Evolutionary conservation across 345 rosid species (phyloP).

Genomic region (Salix viminalis): DNA sequence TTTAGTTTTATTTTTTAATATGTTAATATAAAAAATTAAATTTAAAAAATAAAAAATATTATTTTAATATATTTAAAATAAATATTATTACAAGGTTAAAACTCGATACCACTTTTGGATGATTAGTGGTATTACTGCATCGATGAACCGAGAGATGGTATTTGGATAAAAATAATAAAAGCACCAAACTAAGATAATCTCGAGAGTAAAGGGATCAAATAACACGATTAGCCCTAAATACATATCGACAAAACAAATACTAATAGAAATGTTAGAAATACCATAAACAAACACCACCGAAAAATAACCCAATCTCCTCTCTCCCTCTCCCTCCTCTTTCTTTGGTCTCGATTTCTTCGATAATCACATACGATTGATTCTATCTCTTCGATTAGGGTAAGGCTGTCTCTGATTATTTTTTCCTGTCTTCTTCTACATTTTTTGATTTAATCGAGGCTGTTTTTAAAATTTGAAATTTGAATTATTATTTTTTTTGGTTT

Average conservation of each 20-base stretch:
- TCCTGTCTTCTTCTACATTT: neutral
- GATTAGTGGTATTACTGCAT: too few species aligned
- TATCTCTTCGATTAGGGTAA: neutral
- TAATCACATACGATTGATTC: neutral
- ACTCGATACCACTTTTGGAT: too few species aligned
- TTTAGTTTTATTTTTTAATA: rapidly evolving
- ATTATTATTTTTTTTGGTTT: neutral
- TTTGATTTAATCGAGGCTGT: neutral
- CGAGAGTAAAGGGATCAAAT: neutral
- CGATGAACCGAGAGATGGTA: neutral
- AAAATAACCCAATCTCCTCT: neutral
- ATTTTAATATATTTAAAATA: too few species aligned
- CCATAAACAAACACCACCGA: neutral
- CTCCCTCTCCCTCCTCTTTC: neutral
- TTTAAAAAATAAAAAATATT: too few species aligned
- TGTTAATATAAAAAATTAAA: too few species aligned
- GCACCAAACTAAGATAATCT: neutral
- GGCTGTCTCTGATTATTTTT: neutral
- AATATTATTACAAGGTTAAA: too few species aligned
- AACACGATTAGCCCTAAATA: neutral
- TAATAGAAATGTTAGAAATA: neutral
- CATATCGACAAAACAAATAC: neutral
- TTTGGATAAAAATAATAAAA: neutral
- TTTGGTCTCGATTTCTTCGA: neutral
- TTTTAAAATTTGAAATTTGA: neutral